Conservation (phyloP, 164 flowering plant species). For the Liriodendron chinense region DNA sequence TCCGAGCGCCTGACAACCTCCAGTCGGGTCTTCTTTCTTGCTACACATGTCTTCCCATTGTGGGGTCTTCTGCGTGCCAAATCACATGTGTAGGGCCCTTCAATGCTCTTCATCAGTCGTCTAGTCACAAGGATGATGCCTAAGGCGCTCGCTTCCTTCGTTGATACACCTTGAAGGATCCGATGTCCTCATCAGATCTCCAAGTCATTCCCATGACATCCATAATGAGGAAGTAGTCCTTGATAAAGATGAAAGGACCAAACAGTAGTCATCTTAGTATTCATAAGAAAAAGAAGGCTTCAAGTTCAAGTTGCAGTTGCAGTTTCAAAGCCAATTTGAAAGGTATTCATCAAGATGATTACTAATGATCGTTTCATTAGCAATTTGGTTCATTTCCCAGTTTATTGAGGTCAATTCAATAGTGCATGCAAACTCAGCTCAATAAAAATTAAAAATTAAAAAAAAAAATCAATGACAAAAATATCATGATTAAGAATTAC, state of each 20-base stretch:
- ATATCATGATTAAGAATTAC: conserved; percentile 28
- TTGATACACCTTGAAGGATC: too few species aligned
- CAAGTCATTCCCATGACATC: too few species aligned
- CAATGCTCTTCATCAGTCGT: too few species aligned
- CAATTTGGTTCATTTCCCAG: neutral
- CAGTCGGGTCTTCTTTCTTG: too few species aligned
- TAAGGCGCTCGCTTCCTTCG: too few species aligned
- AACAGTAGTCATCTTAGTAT: neutral
- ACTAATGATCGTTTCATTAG: neutral
- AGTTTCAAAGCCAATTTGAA: too few species aligned
- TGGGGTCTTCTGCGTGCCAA: too few species aligned
- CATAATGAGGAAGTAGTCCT: neutral
- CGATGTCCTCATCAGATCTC: too few species aligned
- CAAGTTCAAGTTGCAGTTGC: neutral
- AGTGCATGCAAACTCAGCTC: neutral
- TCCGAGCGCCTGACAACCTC: too few species aligned
- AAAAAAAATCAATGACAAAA: neutral
- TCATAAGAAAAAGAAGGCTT: neutral
- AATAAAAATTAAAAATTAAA: neutral
- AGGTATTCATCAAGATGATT: neutral
- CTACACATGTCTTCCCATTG: too few species aligned
- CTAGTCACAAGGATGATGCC: too few species aligned
- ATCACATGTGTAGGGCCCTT: too few species aligned
- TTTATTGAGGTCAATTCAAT: neutral
- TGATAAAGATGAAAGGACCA: neutral